A percentile compares a stretch with the other conserved stretches of the same genome.
Conservation (phyloP, 2,329 filamentous ascomycete species). For the Beauveria asiatica region DNA sequence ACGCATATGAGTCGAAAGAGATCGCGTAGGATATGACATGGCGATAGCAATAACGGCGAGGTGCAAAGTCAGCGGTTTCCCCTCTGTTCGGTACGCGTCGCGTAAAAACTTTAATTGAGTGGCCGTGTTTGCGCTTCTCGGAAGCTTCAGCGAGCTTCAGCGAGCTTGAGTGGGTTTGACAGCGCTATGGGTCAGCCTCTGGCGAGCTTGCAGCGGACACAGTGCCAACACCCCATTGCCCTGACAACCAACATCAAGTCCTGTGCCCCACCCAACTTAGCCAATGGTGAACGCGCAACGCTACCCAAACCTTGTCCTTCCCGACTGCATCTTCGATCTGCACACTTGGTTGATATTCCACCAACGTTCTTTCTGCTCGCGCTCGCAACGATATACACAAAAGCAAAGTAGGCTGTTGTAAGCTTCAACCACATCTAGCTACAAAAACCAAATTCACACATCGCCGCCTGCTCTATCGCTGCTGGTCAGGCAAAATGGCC, state of each 20-base stretch:
- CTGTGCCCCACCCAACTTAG: neutral
- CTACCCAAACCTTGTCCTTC: neutral
- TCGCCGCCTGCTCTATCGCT: neutral
- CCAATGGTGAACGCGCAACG: slow-evolving; percentile 3
- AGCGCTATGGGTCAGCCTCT: neutral
- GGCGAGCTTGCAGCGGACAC: neutral
- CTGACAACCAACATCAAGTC: slow-evolving; percentile 1
- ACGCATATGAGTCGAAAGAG: slow-evolving; percentile 59
- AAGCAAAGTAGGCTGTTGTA: neutral
- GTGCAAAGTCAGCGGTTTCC: neutral
- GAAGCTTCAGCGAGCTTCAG: neutral
- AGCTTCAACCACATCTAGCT: neutral
- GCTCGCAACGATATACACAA: neutral
- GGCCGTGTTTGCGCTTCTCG: neutral
- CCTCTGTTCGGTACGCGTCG: neutral
- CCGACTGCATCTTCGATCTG: neutral
- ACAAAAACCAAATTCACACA: no score
- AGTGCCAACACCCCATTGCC: slow-evolving; percentile 1
- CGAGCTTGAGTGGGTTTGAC: neutral
- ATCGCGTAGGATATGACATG: slow-evolving; percentile 50
- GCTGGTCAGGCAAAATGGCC: slow-evolving; percentile 52
- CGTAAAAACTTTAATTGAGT: neutral
- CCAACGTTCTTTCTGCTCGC: neutral
- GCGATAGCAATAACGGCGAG: neutral
- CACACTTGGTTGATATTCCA: neutral